Evolutionary conservation across 2,329 filamentous ascomycete species (phyloP).

Genomic region (Emergomyces africanus): DNA sequence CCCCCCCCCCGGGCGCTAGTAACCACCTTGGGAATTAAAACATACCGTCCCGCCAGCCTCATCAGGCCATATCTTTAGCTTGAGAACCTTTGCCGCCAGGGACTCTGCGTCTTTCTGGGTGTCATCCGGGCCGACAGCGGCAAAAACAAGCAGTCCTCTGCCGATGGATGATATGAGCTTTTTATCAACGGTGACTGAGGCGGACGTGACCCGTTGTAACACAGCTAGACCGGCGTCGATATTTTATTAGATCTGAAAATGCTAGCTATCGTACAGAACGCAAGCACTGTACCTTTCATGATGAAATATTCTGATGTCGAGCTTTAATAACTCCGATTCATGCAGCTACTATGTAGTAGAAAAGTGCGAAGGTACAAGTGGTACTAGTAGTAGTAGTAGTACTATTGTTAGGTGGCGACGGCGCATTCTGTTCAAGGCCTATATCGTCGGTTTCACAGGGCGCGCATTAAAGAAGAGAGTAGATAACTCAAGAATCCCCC

Average conservation of each 20-base stretch:
- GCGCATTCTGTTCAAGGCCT: neutral
- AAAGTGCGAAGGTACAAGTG: neutral
- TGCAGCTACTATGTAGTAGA: neutral
- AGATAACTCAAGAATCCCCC: neutral
- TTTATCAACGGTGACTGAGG: slow-evolving; percentile 88
- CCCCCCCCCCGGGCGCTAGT: too few species aligned
- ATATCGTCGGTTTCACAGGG: neutral
- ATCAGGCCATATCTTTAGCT: slow-evolving; percentile 85
- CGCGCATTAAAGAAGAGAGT: neutral
- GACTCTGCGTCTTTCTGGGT: slow-evolving; percentile 76
- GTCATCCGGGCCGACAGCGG: slow-evolving; percentile 80
- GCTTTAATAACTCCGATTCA: neutral
- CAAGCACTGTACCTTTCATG: slow-evolving; percentile 29
- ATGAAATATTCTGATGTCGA: neutral
- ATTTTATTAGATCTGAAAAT: slow-evolving; percentile 8
- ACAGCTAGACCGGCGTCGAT: slow-evolving; percentile 48
- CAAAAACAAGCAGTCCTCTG: slow-evolving; percentile 79
- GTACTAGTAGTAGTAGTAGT: too few species aligned
- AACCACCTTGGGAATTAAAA: neutral
- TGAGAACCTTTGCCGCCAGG: slow-evolving; percentile 74
- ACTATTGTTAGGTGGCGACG: neutral
- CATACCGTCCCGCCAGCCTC: slow-evolving; percentile 54
- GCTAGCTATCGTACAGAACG: neutral
- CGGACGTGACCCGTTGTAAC: slow-evolving; percentile 84
- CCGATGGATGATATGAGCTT: slow-evolving; percentile 83